phyloP scores from a whole-genome alignment of 2,329 filamentous ascomycete species.

The Geoglossum cookeanum region DNA sequence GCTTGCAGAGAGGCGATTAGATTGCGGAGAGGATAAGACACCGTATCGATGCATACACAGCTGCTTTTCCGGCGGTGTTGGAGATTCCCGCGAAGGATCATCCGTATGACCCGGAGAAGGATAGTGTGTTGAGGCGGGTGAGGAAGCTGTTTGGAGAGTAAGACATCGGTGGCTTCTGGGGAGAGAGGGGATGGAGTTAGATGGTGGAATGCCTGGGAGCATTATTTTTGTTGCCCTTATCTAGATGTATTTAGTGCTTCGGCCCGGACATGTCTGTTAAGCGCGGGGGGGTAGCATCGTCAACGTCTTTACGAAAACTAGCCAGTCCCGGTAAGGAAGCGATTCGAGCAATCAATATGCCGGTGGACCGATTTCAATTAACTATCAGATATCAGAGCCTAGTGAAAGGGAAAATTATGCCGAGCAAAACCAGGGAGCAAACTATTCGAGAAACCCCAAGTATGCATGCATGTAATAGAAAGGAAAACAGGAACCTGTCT shows the following conservation, averaged over 20 bases:
- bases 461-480: too few species aligned
- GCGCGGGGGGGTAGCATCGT: too few species aligned
- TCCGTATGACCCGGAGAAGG: slow-evolving; percentile 96
- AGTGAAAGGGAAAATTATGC: too few species aligned
- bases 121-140: slow-evolving; percentile 86
- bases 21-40: slow-evolving; percentile 86
- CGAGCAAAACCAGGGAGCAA: too few species aligned
- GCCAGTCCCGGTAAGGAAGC: too few species aligned
- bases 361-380: too few species aligned
- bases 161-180: not conserved
- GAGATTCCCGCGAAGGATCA: slow-evolving; percentile 99
- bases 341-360: too few species aligned
- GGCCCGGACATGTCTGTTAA: too few species aligned
- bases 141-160: slow-evolving; percentile 55
- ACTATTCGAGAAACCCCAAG: too few species aligned
- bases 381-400: too few species aligned
- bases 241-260: not conserved
- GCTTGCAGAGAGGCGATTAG: slow-evolving; percentile 26
- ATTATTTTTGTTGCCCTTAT: not conserved
- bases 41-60: slow-evolving; percentile 76
- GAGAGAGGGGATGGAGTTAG: slow-evolving; percentile 7
- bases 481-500: too few species aligned
- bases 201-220: not conserved
- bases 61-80: slow-evolving; percentile 86
- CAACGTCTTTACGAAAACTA: too few species aligned